Evolutionary conservation across 257 asterid genomes (phyloP).

Genomic region (Asclepias syriaca): DNA sequence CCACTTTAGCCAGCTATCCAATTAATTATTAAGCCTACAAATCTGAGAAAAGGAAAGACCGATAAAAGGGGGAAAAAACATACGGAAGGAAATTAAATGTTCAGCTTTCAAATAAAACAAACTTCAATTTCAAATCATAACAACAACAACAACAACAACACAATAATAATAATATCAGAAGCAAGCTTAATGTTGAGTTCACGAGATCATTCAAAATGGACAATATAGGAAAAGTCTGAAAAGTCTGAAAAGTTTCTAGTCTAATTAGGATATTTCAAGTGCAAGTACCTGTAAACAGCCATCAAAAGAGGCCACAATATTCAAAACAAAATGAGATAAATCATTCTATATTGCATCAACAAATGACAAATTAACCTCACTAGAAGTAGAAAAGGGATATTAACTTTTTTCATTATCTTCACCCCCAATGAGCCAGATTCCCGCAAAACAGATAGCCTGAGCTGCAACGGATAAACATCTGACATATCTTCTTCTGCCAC

Average conservation of each 20-base stretch:
- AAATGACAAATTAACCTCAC: constrained; percentile 1
- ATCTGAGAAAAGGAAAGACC: background rate
- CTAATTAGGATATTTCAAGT: background rate
- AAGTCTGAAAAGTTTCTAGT: background rate
- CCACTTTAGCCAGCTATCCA: background rate
- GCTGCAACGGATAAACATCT: constrained; percentile 86
- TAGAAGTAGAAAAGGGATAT: constrained; percentile 19
- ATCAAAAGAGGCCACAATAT: background rate
- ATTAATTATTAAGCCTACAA: background rate
- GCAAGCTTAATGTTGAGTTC: background rate
- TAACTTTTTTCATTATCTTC: constrained; percentile 85
- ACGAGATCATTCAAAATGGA: background rate
- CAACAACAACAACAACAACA: background rate
- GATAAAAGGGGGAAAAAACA: background rate
- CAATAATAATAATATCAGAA: background rate
- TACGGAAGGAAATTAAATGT: background rate
- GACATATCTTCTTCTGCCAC: constrained; percentile 76
- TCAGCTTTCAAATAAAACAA: background rate
- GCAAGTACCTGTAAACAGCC: background rate
- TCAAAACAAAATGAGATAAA: background rate
- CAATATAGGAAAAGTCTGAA: background rate
- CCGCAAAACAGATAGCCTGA: constrained; percentile 66
- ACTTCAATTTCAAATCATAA: background rate
- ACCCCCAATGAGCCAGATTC: constrained; percentile 63
- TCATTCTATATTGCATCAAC: background rate